Evolutionary conservation across 2,329 filamentous ascomycete species (phyloP), one percentile per base, ranked within the genome.

Genomic region (Botrytis fragariae): DNA sequence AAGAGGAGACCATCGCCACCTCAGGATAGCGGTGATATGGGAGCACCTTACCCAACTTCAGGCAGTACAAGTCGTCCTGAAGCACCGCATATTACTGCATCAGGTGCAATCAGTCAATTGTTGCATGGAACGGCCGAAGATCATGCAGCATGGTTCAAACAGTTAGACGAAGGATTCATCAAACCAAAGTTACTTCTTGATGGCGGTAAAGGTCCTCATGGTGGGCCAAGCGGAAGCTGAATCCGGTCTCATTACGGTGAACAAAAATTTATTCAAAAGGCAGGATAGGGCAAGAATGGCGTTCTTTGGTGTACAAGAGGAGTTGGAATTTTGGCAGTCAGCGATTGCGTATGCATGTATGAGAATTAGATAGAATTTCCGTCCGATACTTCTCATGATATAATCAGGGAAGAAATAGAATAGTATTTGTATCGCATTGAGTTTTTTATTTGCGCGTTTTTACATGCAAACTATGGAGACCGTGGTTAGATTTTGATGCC

Each of bases 121-220:
- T 90, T 97, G 77, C 93, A 88, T 39, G 89, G 90, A 1, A 87
- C 92, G 25, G 88, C 92, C 0, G 94, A 97, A 69, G 96, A 99
- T 81, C 94, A 97, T 62, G 92, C 93, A 16, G 94, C 92, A 63
- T 89, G 97, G 84, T 97, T 99, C 82, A 91, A 91, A 77, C 95
- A 97, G 83, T 85, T 99, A 74, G 96, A 99, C 81, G 96, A 99
- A 82, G 94, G 95, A 74, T 98, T 94, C 82, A 95, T 98, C 83
- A 98, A 98, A 85, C 95, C 95, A 29, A 93, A 91, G 80, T 84
- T 98, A 72, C 83, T 98, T 76, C 87, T 98, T 32, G 95, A 98
- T 83, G 92, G 91, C 22, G 80, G 80, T 4, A 81, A 80, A 60
- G 77, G 78, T 6, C 76, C 77, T 57, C 76, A 79, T 70, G 76